A percentile compares a stretch with the other conserved stretches of the same genome.
These are phyloP conservation scores for Pythium sukuiense DNA, from an alignment of 352 stramenopile species.

Conservation along the genomic window DNA sequence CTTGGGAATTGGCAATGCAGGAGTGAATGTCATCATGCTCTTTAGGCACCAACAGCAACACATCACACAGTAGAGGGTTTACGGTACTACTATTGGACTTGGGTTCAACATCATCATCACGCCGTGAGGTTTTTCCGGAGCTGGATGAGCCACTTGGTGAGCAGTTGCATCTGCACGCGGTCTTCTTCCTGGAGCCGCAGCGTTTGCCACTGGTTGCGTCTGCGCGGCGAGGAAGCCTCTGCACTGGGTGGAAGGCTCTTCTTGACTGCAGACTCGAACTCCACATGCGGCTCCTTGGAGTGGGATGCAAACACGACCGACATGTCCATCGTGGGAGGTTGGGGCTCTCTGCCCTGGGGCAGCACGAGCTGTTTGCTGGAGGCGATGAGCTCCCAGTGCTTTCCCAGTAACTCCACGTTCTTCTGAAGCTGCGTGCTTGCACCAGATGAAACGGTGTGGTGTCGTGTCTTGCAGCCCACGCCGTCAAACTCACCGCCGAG, in stretches of 20 bases:
- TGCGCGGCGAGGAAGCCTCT: conserved; percentile 19
- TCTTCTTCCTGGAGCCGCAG: conserved; percentile 72
- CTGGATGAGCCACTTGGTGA: conserved; percentile 43
- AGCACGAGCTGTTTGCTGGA: conserved; percentile 14
- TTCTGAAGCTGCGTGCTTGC: conserved; percentile 19
- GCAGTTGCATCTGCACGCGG: conserved; percentile 45
- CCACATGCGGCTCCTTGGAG: background rate
- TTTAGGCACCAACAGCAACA: background rate
- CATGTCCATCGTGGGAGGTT: conserved; percentile 17
- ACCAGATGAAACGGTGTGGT: conserved; percentile 31
- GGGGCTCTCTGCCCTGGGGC: background rate
- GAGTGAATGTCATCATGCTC: conserved; percentile 18
- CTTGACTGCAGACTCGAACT: conserved; percentile 4
- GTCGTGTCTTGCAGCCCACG: conserved; percentile 42
- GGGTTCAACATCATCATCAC: conserved; percentile 30
- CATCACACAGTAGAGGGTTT: background rate
- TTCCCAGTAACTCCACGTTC: conserved; percentile 31
- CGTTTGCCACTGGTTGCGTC: conserved; percentile 46
- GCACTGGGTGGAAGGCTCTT: conserved; percentile 6
- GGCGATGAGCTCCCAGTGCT: conserved; percentile 41
- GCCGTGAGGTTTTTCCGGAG: conserved; percentile 51
- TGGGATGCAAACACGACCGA: conserved; percentile 12
- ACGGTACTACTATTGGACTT: background rate
- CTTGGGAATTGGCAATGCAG: background rate
- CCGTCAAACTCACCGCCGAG: conserved; percentile 43